Evolutionary conservation across 2,329 filamentous ascomycete genomes (phyloP).

Genomic region (Cladophialophora exuberans): DNA sequence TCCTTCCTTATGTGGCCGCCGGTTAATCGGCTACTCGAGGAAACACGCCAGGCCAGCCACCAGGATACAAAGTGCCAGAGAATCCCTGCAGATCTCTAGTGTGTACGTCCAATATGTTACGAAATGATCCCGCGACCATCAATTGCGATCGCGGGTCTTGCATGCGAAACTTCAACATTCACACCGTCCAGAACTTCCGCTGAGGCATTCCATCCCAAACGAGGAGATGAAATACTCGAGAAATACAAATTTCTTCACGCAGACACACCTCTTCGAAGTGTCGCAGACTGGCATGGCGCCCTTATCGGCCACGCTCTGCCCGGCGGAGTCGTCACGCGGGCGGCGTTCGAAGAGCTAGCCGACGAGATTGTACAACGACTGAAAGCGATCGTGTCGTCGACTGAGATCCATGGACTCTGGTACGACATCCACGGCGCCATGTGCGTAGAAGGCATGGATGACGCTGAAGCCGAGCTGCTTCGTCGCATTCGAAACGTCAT

Average conservation of each 20-base stretch:
- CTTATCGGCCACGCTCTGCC: slow-evolving; percentile 8
- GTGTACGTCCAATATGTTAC: too few relatives aligned
- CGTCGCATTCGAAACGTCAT: slow-evolving; percentile 4
- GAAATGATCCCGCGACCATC: neutral
- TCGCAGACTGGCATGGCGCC: slow-evolving; percentile 1
- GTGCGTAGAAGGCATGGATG: slow-evolving; percentile 10
- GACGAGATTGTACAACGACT: slow-evolving; percentile 1
- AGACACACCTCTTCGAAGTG: neutral
- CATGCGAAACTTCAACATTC: slow-evolving; percentile 7
- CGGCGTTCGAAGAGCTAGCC: slow-evolving; percentile 2
- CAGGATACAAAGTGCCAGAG: neutral
- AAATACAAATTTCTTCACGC: neutral
- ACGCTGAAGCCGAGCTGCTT: slow-evolving; percentile 7
- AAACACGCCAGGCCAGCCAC: too few relatives aligned
- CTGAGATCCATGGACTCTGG: slow-evolving; percentile 7
- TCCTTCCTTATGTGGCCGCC: too few relatives aligned
- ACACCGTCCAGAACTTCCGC: slow-evolving; percentile 4
- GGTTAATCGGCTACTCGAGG: too few relatives aligned
- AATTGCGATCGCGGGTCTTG: slow-evolving; percentile 8
- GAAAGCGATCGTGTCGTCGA: neutral
- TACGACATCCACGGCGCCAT: slow-evolving; percentile 14
- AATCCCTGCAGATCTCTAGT: too few relatives aligned
- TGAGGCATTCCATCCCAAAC: slow-evolving; percentile 6
- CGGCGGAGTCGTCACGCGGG: slow-evolving; percentile 8
- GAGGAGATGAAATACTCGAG: slow-evolving; percentile 4